Evolutionary conservation across 2,329 filamentous ascomycete genomes (phyloP), one percentile per base, ranked within the genome.

Genomic region (Paracoccidioides lutzii): DNA sequence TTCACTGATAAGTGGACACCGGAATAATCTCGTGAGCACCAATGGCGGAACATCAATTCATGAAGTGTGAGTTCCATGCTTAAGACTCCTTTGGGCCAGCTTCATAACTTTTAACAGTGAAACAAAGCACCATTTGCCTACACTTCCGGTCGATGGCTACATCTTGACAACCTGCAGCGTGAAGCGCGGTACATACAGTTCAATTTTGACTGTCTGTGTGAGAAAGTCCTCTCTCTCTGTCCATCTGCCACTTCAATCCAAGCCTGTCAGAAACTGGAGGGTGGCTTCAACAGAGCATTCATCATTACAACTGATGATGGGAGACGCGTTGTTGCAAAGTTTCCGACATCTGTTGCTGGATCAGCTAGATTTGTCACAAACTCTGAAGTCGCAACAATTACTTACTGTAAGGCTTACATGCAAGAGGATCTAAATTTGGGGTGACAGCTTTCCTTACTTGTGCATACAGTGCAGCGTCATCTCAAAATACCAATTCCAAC

Each of bases 241-340:
- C 69, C 69, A 41, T 67, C 64, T 43, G 70, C 72, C 42, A 63
- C 40, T 10, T 60, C 59, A 8, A 65, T 76, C 43, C 57, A 56
- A 54, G 62, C 55, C 14, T 75, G 63, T 57, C 63, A 69, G 52
- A 76, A 77, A 62, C 65, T 68, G 51, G 74, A 77, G 64, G 72
- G 74, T 4, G 67, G 69, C 1, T 76, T 70, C 58, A 76, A 75
- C 55, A 63, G 71, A 60, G 71, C 71, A 32, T 75, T 77, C 52
- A 65, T 75, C 40, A 70, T 76, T 54, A 64, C 63, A 15, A 65
- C 71, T 43, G 62, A 76, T 50, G 69, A 73, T 62, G 68, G 55
- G 6, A 63, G 62, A 58, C 61, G 59, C 22, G 55, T 75, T 28
- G 68, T 76, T 14, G 75, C 71, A 2, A 71, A 68, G 60, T 56